These are phyloP conservation scores for Eucalyptus marginata DNA, from an alignment of 345 rosid species.

Conservation along the genomic window DNA sequence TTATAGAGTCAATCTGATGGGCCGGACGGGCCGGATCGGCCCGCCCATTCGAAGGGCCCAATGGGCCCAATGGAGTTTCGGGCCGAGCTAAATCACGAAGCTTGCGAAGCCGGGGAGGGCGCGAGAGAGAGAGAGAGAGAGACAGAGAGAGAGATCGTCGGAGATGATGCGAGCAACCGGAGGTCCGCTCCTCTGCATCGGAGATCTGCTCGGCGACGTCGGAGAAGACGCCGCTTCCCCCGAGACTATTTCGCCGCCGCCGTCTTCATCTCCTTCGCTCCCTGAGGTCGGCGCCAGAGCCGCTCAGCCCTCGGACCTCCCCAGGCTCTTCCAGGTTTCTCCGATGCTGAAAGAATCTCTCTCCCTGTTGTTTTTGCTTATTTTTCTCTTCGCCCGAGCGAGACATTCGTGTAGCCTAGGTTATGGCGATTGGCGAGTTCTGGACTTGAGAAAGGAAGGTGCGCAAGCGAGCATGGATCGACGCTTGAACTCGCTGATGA, in stretches of 20 bases:
- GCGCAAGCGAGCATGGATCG: background rate
- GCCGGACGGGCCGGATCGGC: background rate
- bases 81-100: background rate
- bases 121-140: background rate
- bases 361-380: fast-evolving
- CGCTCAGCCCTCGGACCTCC: conserved; percentile 28
- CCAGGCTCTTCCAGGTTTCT: conserved; percentile 55
- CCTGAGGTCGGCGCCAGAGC: background rate
- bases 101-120: background rate
- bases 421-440: background rate
- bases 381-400: background rate
- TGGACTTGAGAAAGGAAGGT: background rate
- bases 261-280: background rate
- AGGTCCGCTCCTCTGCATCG: conserved; percentile 72
- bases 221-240: conserved; percentile 21
- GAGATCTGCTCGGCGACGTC: conserved; percentile 74
- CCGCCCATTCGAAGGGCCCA: background rate
- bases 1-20: background rate
- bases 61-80: background rate
- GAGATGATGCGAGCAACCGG: conserved; percentile 60
- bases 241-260: background rate
- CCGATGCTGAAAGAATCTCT: background rate
- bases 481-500: background rate
- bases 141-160: background rate
- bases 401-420: background rate